Percentiles rank a stretch among this genome's conserved stretches.
Conservation (phyloP, 805 yeast genomes). For the Pichia nanzhaoensis region DNA sequence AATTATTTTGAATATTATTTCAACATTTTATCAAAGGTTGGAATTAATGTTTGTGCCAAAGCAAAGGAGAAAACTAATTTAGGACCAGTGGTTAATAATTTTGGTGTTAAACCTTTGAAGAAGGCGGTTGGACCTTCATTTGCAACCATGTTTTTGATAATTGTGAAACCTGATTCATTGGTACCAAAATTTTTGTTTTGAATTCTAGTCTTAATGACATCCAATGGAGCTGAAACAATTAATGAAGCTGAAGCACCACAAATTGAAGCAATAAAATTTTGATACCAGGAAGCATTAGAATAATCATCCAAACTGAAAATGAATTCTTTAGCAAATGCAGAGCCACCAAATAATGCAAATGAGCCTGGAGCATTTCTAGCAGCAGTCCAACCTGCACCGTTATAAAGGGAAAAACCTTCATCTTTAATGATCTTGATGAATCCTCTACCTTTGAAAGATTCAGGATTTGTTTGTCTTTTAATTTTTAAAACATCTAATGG, state of each 20-base stretch:
- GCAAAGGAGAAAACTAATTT: conserved; percentile 98
- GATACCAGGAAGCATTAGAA: conserved; percentile 87
- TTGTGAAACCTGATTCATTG: conserved; percentile 89
- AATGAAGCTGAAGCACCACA: conserved; percentile 96
- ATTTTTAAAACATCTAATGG: conserved; percentile 96
- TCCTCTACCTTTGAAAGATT: conserved; percentile 97
- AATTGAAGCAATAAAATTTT: conserved; percentile 90
- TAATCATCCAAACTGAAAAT: conserved; percentile 81
- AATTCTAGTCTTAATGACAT: conserved; percentile 96
- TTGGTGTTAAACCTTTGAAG: conserved; percentile 96
- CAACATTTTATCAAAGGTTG: conserved; percentile 80
- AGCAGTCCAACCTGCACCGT: conserved; percentile 99
- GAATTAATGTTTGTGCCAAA: conserved; percentile 92
- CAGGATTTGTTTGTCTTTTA: conserved; percentile 99
- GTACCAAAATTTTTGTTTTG: conserved; percentile 95
- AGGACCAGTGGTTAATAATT: conserved; percentile 95
- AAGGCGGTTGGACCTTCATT: conserved; percentile 87
- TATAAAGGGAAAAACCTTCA: conserved; percentile 88
- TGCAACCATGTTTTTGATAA: conserved; percentile 85
- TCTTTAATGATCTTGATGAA: conserved; percentile 77
- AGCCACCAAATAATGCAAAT: conserved; percentile 95
- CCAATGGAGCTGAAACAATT: conserved; percentile 95
- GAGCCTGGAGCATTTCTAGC: conserved; percentile 99
- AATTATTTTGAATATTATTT: conserved; percentile 2
- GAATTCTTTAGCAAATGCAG: conserved; percentile 97